phyloP scores from a whole-genome alignment of 768 basidiomycete species.

The Sarcomyxa edulis region DNA sequence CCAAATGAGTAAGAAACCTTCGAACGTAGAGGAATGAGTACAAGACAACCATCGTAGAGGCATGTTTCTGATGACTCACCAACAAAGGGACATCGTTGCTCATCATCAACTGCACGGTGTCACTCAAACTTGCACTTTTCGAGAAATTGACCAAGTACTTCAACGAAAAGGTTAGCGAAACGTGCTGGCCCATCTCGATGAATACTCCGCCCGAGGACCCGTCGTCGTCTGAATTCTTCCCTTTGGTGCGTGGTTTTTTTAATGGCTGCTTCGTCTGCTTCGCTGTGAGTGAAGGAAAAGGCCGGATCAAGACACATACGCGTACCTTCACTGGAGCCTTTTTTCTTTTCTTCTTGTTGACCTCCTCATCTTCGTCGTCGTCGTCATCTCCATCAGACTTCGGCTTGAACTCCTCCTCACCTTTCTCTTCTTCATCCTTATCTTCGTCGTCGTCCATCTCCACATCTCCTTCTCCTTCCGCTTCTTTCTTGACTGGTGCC shows the following conservation, averaged over 20 bases:
- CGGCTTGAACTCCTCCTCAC: conserved; percentile 42
- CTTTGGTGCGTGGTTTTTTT: conserved; percentile 39
- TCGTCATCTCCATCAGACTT: conserved; percentile 52
- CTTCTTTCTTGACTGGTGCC: conserved; percentile 43
- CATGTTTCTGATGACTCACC: conserved; percentile 13
- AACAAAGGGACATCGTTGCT: conserved; percentile 78
- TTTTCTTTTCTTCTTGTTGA: conserved; percentile 76
- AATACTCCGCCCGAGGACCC: conserved; percentile 50
- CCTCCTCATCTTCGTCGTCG: conserved; percentile 43
- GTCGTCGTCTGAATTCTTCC: conserved; percentile 49
- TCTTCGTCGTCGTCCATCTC: conserved; percentile 39
- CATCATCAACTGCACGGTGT: conserved; percentile 79
- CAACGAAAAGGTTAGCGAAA: conserved; percentile 89
- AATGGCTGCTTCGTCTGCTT: conserved; percentile 33
- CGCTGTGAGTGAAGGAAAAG: conserved; percentile 12
- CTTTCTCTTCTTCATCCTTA: conserved; percentile 43
- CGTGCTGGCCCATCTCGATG: conserved; percentile 87
- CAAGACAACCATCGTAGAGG: conserved; percentile 3
- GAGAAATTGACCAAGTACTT: conserved; percentile 98
- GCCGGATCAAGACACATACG: conserved; percentile 5
- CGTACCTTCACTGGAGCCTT: conserved; percentile 14
- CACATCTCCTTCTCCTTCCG: conserved; percentile 36
- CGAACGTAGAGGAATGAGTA: conserved; percentile 3
- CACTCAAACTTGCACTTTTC: conserved; percentile 75
- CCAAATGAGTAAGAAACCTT: conserved; percentile 88